These are phyloP conservation scores for Pseudocohnilembus persalinus DNA, from an alignment of 169 alveolate genomes.

Conservation along the genomic window DNA sequence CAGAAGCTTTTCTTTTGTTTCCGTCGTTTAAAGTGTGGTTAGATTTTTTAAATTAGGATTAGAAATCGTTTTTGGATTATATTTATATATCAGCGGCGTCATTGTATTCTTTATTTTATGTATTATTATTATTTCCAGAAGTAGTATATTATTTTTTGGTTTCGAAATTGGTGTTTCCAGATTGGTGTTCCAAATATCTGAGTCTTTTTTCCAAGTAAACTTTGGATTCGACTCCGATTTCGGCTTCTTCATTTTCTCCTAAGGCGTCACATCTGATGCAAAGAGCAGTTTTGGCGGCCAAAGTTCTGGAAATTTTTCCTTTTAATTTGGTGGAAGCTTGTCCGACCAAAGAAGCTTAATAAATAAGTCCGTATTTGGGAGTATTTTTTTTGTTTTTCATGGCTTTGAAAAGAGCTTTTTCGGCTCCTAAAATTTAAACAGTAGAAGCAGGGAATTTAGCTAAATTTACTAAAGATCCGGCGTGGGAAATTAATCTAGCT, in stretches of 20 bases:
- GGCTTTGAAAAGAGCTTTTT: constrained; percentile 99
- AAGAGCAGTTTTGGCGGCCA: constrained; percentile 99
- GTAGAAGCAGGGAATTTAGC: constrained; percentile 99
- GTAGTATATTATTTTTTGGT: background rate
- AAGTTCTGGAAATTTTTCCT: constrained; percentile 97
- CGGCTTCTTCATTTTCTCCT: constrained; percentile 92
- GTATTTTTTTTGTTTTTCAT: constrained; percentile 97
- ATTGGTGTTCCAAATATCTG: constrained; percentile 53
- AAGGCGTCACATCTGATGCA: constrained; percentile 99
- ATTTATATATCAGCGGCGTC: background rate
- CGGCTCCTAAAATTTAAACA: constrained; percentile 98
- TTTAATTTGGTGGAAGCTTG: constrained; percentile 97
- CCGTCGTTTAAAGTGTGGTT: background rate
- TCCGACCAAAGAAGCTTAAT: constrained; percentile 99
- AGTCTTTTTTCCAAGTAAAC: constrained; percentile 92
- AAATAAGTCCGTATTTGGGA: constrained; percentile 99
- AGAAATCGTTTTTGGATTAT: background rate
- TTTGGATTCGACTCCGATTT: constrained; percentile 92
- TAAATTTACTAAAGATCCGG: constrained; percentile 97
- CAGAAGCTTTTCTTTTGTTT: background rate
- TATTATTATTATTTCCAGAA: background rate
- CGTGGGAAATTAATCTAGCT: constrained; percentile 99
- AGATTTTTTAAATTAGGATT: background rate
- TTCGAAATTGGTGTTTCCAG: background rate
- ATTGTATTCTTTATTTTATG: background rate